Base-by-base conservation (phyloP, 352 stramenopile species). In the Phytophthora meadii region DNA sequence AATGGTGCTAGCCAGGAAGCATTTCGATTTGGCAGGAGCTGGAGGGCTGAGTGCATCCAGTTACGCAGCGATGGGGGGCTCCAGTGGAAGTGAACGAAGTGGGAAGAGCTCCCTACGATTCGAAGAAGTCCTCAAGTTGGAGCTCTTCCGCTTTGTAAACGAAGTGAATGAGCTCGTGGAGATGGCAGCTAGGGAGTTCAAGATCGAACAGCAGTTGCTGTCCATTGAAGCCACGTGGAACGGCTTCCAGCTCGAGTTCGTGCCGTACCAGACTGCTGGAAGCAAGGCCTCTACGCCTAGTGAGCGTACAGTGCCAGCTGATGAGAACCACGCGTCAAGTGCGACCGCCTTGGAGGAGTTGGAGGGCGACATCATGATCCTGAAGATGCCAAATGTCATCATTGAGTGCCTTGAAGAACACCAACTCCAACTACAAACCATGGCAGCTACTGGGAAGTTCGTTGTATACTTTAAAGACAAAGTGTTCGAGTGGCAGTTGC, bases 391-490 rank as follows among this genome's bases (percentile, higher is more conserved):
- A 2, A 96, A 98, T 56, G 81, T 92, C 28, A 87, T 98, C 46
- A 85, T 98, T 32, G 96, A 99, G 65, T 93, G 78, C 17, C 91
- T 99, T 7, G 96, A 99, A 77, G 90, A 97, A 40, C 94, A 99
- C 56, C 95, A 98, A 64, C 86, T 99, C 46, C 90, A 98, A 54
- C 73, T 99, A 2, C 96, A 99, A 68, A 97, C 90, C 8, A 99
- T 98, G 85, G 93, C 93, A n/a, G 89, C 89, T n/a, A 97, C 97
- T 71, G 94, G 93, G 22, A 98, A 98, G 62, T 98, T 98, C 61
- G 96, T 98, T 42, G 89, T 95, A 15, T 98, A 98, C 54, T 98
- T 99, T 61, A 92, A 96, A 32, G 91, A 98, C 53, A 91, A 95
- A n/a, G 95, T 99, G 15, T 92, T 97, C 14, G 82, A 98, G 42